Conservation (phyloP, 1,284 basidiomycete genomes). For the Gomphus bonarii region DNA sequence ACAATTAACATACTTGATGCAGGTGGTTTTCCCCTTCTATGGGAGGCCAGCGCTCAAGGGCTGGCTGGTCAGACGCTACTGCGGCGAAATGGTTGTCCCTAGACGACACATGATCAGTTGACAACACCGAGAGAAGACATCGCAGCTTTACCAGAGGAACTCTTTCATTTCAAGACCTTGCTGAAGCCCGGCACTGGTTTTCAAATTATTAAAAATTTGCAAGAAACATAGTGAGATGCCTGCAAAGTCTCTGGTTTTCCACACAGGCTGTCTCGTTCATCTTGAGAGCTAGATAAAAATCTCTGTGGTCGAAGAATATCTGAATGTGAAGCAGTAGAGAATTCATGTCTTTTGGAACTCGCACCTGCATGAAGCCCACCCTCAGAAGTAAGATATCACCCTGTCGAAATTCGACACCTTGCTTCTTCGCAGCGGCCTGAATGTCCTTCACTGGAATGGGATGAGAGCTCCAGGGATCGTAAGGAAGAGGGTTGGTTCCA, state of each 20-base stretch:
- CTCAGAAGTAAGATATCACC: conserved; percentile 55
- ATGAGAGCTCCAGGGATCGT: conserved; percentile 57
- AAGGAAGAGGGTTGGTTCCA: conserved; percentile 33
- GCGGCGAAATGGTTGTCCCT: conserved; percentile 76
- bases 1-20: conserved; percentile 38
- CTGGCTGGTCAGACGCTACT: conserved; percentile 63
- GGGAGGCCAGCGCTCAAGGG: conserved; percentile 57
- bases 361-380: conserved; percentile 49
- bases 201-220: neutral
- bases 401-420: conserved; percentile 47
- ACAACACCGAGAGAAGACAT: neutral
- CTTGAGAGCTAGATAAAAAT: conserved; percentile 36
- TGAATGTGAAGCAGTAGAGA: neutral
- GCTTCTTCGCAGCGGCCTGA: conserved; percentile 47
- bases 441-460: conserved; percentile 46
- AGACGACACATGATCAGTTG: conserved; percentile 13
- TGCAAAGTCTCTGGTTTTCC: conserved; percentile 41
- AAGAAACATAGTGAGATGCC: conserved; percentile 17
- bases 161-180: conserved; percentile 63
- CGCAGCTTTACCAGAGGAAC: conserved; percentile 22
- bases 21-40: conserved; percentile 33
- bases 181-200: conserved; percentile 50
- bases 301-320: conserved; percentile 34
- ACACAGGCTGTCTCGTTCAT: conserved; percentile 36
- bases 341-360: neutral